These are phyloP conservation scores for Maudiozyma barnettii DNA, from an alignment of 805 yeast species.

Conservation along the genomic window DNA sequence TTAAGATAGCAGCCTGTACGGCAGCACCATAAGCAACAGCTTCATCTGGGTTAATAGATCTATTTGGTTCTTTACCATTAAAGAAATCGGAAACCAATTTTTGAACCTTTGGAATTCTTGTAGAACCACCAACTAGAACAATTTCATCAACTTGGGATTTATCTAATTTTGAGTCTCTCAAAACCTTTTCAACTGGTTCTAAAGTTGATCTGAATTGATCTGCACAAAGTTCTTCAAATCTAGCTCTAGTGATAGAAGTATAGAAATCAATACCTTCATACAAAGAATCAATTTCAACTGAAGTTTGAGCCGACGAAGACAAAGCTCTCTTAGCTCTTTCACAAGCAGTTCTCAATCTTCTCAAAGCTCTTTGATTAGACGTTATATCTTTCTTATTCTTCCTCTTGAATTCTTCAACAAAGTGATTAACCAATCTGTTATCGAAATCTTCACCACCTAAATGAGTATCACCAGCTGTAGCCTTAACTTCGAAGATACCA, in stretches of 20 bases:
- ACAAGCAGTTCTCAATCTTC: constrained; percentile 96
- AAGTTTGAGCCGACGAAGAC: constrained; percentile 94
- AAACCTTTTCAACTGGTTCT: constrained; percentile 92
- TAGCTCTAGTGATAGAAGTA: constrained; percentile 93
- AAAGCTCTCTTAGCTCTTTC: constrained; percentile 97
- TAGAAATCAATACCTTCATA: constrained; percentile 94
- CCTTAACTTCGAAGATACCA: constrained; percentile 94
- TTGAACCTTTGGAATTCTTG: constrained; percentile 96
- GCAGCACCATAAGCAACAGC: constrained; percentile 99
- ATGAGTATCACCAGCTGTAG: constrained; percentile 63
- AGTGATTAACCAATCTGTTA: constrained; percentile 84
- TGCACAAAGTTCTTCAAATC: constrained; percentile 94
- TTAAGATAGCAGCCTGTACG: constrained; percentile 92
- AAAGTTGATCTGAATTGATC: constrained; percentile 88
- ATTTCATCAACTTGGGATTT: constrained; percentile 86
- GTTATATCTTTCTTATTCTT: constrained; percentile 90
- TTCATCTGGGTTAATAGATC: constrained; percentile 95
- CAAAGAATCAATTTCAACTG: constrained; percentile 89
- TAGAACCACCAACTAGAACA: constrained; percentile 95
- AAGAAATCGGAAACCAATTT: constrained; percentile 92
- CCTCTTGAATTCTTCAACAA: constrained; percentile 88
- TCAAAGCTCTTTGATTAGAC: constrained; percentile 84
- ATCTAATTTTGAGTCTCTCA: constrained; percentile 83
- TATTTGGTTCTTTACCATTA: constrained; percentile 95
- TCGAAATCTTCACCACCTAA: constrained; percentile 99